Percentiles rank a stretch among this genome's conserved stretches.
Conservation (phyloP, 352 stramenopile genomes). For the Phytophthora idaei region DNA sequence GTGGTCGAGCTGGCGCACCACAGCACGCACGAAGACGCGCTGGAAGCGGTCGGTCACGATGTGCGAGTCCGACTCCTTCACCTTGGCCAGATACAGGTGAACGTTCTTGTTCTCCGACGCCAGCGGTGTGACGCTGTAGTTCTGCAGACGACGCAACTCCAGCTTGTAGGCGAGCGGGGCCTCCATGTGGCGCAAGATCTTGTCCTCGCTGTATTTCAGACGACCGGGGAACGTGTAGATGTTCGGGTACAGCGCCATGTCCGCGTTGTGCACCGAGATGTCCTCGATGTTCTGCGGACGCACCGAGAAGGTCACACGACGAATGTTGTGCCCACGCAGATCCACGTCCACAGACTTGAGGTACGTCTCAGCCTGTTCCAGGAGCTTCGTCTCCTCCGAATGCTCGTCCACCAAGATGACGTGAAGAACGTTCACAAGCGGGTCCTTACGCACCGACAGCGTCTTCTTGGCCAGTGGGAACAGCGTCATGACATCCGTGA, state of each 20-base stretch:
- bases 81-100: constrained; percentile 98
- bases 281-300: constrained; percentile 56
- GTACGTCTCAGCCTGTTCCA: constrained; percentile 64
- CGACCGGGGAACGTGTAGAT: constrained; percentile 92
- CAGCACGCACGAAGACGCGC: constrained; percentile 96
- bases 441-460: constrained; percentile 65
- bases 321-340: constrained; percentile 80
- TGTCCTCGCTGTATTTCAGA: constrained; percentile 96
- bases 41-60: constrained; percentile 89
- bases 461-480: constrained; percentile 77
- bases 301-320: constrained; percentile 89
- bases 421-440: constrained; percentile 86
- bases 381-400: constrained; percentile 55
- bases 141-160: constrained; percentile 96
- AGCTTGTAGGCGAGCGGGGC: constrained; percentile 98
- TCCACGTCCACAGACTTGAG: constrained; percentile 66
- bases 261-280: constrained; percentile 41
- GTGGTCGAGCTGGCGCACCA: constrained; percentile 92
- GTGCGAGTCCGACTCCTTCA: constrained; percentile 83
- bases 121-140: constrained; percentile 97
- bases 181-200: constrained; percentile 98
- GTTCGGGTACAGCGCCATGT: constrained; percentile 83
- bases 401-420: constrained; percentile 79
- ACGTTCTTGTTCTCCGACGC: constrained; percentile 96
- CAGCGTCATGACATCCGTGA: constrained; percentile 69